Conservation (phyloP, 441 rosid genomes). For the Jatropha podagrica region DNA sequence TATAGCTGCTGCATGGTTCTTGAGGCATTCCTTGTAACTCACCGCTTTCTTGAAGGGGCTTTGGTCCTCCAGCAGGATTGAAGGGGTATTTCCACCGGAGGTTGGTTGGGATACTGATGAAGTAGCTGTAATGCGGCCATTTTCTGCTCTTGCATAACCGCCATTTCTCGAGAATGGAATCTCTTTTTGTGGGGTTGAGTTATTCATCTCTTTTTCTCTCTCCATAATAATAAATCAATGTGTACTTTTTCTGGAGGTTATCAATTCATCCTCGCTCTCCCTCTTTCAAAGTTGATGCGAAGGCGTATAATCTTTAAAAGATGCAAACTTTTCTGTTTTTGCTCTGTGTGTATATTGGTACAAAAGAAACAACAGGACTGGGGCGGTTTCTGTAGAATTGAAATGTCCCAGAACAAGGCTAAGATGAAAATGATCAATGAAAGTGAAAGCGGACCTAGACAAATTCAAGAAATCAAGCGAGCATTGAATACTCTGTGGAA, state of each 20-base stretch:
- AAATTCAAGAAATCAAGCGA: slow-evolving; percentile 5
- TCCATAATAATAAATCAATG: neutral
- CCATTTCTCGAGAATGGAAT: slow-evolving; percentile 17
- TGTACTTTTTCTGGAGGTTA: neutral
- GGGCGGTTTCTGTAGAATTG: neutral
- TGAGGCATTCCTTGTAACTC: slow-evolving; percentile 72
- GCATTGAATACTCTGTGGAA: slow-evolving; percentile 14
- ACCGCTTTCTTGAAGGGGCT: slow-evolving; percentile 26
- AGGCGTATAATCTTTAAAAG: neutral
- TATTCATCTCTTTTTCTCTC: slow-evolving; percentile 21
- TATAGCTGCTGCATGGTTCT: slow-evolving; percentile 74
- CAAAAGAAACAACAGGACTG: neutral
- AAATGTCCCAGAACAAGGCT: neutral
- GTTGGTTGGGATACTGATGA: slow-evolving; percentile 15
- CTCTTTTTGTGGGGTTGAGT: slow-evolving; percentile 27
- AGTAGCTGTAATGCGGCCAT: slow-evolving; percentile 18
- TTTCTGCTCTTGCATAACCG: slow-evolving; percentile 3
- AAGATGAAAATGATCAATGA: neutral
- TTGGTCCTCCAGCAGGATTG: slow-evolving; percentile 20
- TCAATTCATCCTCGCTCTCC: slow-evolving; percentile 2
- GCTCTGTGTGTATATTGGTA: neutral
- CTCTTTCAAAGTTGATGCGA: neutral
- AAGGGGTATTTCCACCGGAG: slow-evolving; percentile 19
- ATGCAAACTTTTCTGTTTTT: neutral
- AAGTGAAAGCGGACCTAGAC: neutral